A percentile compares a stretch with the other conserved stretches of the same genome.
Evolutionary conservation across 352 stramenopile genomes (phyloP).

Genomic region (Phytophthora cryptogea): DNA sequence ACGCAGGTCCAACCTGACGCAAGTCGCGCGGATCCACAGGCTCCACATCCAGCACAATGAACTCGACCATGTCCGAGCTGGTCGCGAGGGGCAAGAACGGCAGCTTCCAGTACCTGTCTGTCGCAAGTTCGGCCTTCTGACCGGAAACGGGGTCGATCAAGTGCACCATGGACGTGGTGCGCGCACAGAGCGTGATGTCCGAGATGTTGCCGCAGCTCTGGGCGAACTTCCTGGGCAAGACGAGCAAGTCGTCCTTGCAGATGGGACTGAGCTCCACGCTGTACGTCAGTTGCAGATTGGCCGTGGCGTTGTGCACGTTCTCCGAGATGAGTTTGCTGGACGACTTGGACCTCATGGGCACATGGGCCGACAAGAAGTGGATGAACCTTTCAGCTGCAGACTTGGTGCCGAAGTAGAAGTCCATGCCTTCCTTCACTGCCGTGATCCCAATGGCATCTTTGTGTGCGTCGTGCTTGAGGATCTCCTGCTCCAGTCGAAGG

Average conservation of each 20-base stretch:
- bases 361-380: conserved; percentile 59
- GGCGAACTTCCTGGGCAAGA: conserved; percentile 61
- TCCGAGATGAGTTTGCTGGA: conserved; percentile 81
- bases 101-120: conserved; percentile 76
- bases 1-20: conserved; percentile 16
- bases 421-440: conserved; percentile 72
- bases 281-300: conserved; percentile 72
- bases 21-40: conserved; percentile 39
- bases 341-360: conserved; percentile 71
- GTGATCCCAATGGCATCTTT: conserved; percentile 62
- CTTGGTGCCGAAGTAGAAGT: conserved; percentile 80
- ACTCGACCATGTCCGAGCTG: conserved; percentile 65
- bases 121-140: conserved; percentile 55
- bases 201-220: conserved; percentile 71
- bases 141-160: conserved; percentile 63
- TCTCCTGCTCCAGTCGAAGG: conserved; percentile 67
- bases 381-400: conserved; percentile 61
- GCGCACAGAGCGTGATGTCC: conserved; percentile 58
- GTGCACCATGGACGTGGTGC: conserved; percentile 68
- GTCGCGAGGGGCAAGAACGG: conserved; percentile 67
- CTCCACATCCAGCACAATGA: conserved; percentile 75
- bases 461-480: conserved; percentile 79
- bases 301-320: conserved; percentile 64
- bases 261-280: conserved; percentile 74
- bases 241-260: conserved; percentile 77